Conservation (phyloP, 192 early-diverging fungal species). For the Coemansia sp. region DNA sequence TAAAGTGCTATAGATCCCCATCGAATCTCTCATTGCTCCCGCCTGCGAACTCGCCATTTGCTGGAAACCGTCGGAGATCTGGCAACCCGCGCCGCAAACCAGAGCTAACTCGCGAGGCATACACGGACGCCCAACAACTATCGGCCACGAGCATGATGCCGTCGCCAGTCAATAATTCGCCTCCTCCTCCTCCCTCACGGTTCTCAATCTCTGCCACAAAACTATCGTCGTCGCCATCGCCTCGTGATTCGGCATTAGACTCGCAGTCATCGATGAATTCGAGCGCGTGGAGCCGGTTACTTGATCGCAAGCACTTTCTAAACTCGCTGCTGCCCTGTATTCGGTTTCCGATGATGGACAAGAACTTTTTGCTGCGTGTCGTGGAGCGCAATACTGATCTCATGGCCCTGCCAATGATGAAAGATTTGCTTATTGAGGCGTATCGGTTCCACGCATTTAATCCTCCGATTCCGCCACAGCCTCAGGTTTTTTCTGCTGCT, state of each 20-base stretch:
- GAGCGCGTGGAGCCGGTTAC: slow-evolving; percentile 20
- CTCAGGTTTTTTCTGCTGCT: no score
- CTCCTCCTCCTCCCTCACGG: no score
- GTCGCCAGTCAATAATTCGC: slow-evolving; percentile 6
- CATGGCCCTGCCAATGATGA: slow-evolving; percentile 51
- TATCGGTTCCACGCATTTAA: slow-evolving; percentile 57
- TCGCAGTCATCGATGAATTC: neutral
- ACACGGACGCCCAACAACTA: slow-evolving; percentile 11
- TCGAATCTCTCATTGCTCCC: slow-evolving; percentile 38
- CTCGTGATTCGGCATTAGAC: neutral
- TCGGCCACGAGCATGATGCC: neutral
- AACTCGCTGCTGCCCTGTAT: slow-evolving; percentile 37
- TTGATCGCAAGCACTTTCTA: slow-evolving; percentile 40
- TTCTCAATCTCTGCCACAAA: slow-evolving; percentile 22
- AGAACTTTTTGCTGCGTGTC: slow-evolving; percentile 42
- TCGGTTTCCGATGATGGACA: slow-evolving; percentile 53
- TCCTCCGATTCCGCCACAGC: slow-evolving; percentile 6
- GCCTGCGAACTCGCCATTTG: slow-evolving; percentile 30
- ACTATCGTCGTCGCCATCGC: slow-evolving; percentile 13
- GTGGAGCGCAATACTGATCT: slow-evolving; percentile 48
- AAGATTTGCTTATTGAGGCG: slow-evolving; percentile 54
- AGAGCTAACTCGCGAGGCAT: slow-evolving; percentile 46
- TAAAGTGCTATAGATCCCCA: slow-evolving; percentile 49
- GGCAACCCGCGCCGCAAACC: slow-evolving; percentile 23
- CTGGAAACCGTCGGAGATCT: neutral